Evolutionary conservation across 345 rosid species (phyloP), one percentile per base, ranked within the genome.

Genomic region (Clarkia xantiana): DNA sequence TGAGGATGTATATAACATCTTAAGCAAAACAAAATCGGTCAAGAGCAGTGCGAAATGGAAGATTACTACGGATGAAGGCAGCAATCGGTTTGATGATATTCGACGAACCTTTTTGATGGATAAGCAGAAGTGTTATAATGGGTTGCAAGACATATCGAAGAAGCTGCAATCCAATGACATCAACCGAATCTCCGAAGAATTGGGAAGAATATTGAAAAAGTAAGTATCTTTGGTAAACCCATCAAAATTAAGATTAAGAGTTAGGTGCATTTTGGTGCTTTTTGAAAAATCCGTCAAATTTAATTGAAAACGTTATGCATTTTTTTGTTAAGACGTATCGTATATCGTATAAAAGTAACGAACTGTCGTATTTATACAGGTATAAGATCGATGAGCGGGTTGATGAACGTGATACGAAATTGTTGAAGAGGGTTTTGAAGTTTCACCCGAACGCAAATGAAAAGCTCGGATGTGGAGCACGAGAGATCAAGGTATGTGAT

Each of bases 361-460:
- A 22, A 5, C 25, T 22, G 25, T 22, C 25, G 2, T 22, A 22
- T 22, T 22, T 22, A 20, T 67, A 58, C 39, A 91, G 96, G 69
- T 75, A 81, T 61, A 76, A 76, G 16, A 63, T 81, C 40, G 62
- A 77, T 67, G 78, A 73, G 3, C 56, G 45, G 6, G 54, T 91
- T 60, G 73, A 57, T 61, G 94, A 76, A 44, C 38, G 44, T 3
- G 96, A 84, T 59, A 67, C 68, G 57, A 47, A 42, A 1, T 50
- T 48, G 2, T 52, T 91, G 73, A 68, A 54, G 73, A 69, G 40
- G 72, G 89, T 75, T 11, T 59, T 91, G 44, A 54, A 52, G 63
- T 91, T 86, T 34, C 98, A 91, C 61, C 98, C 98, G 19, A 80
- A 73, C 42, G 54, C 65, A 39, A 76, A 68, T 38, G 86, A 84